phyloP scores from a whole-genome alignment of 805 yeast species.

The Ogataea pilisensis region DNA sequence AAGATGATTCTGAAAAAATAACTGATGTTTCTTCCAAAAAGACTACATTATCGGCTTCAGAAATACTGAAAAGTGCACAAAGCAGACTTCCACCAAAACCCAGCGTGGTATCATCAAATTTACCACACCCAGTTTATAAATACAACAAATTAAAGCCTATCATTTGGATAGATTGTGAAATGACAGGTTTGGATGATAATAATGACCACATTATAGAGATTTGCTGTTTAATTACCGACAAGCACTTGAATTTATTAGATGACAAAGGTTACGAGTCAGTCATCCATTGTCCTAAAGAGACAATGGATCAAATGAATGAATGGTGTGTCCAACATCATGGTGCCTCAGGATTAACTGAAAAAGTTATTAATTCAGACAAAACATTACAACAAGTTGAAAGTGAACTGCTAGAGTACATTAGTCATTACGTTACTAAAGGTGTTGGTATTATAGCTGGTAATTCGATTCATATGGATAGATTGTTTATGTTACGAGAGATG shows the following conservation, averaged over 20 bases:
- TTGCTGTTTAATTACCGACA: constrained; percentile 87
- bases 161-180: constrained; percentile 97
- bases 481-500: constrained; percentile 79
- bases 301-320: constrained; percentile 70
- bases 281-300: constrained; percentile 58
- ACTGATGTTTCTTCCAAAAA: neutral
- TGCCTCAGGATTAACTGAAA: constrained; percentile 67
- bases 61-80: neutral
- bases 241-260: constrained; percentile 66
- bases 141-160: constrained; percentile 34
- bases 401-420: constrained; percentile 61
- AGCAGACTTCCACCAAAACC: neutral
- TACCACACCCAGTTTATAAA: constrained; percentile 5
- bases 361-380: constrained; percentile 53
- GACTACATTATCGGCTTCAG: neutral
- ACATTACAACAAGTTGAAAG: constrained; percentile 57
- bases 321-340: constrained; percentile 91
- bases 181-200: constrained; percentile 88
- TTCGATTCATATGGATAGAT: constrained; percentile 85
- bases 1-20: neutral
- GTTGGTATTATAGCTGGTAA: constrained; percentile 85
- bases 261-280: constrained; percentile 75
- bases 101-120: neutral
- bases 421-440: constrained; percentile 47
- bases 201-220: constrained; percentile 88